Evolutionary conservation across 345 rosid species (phyloP), one percentile per base, ranked within the genome.

Genomic region (Clarkia xantiana): DNA sequence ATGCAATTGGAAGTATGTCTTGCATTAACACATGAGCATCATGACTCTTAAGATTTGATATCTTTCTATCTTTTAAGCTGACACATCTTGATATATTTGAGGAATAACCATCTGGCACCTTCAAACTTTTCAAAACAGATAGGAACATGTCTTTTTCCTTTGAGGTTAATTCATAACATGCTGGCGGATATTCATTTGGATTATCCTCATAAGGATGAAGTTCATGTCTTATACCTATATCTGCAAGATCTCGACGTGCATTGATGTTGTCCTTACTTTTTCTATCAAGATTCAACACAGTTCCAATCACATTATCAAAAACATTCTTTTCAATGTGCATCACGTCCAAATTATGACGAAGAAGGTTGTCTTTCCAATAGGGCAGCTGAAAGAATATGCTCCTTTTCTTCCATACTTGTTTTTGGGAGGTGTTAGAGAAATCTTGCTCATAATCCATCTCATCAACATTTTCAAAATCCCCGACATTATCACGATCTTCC

Each of bases 51-150:
- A 45, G 10, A 7, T 18, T 41, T 6, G 4, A 16, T 4, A 54
- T 46, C 40, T 62, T 54, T 0, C 47, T 4, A 2, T 55, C 48
- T 11, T 62, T 47, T 6, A 20, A 17, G 10, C 49, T 47, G 1
- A 54, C 42, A 54, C 54, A 54, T 10, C 44, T 10, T 4, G 60
- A 55, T 8, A 54, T 47, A 25, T 49, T 62, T 2, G 45, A 22
- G 0, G 34, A 19, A 43, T 47, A 62, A 1, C 60, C 60, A 55
- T 62, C 43, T 3, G 48, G 50, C 6, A 23, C 25, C 43, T 55
- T 41, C 18, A 48, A 1, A 39, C 0, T 40, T 0, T 22, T 19
- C 47, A 41, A 17, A 40, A 19, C 2, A 14, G 11, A 11, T 12
- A 53, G 14, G 36, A 53, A 17, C 0, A 3, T 12, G 1, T 15